Evolutionary conservation across 345 rosid species (phyloP), one percentile per base, ranked within the genome.

Genomic region (Alliaria petiolata): DNA sequence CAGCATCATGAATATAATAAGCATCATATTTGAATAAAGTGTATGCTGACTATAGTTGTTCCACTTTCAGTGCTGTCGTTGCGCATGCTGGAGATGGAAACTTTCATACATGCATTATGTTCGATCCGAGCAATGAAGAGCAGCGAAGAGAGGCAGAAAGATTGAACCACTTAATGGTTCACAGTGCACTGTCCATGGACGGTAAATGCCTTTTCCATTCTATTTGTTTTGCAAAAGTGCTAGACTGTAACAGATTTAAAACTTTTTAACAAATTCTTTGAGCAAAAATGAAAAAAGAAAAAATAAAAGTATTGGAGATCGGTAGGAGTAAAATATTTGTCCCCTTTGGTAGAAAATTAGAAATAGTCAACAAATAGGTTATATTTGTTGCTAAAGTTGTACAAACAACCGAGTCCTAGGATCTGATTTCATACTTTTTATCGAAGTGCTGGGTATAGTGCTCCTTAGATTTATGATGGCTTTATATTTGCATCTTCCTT

Each of bases 21-120:
- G 33, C 49, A 35, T 40, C 54, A 13, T 7, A 33, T 26, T 70
- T 13, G 39, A 35, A 16, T n/a, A 0, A 17, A 50, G 9, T 33
- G 19, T 65, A 34, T 62, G 40, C 42, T 38, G 45, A 53, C 54
- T 53, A 49, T 31, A 39, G 28, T 62, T 62, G 16, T 39, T 52
- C 72, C 59, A 36, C 67, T 70, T 69, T 62, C 85, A 93, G 97
- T 75, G 61, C 95, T 0, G 88, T 93, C 49, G 68, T 93, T 83
- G 96, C 97, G 26, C 98, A 90, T 79, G 98, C 97, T 9, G 97
- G 97, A 60, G 98, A 93, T 79, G 96, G 97, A 40, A 93, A 91
- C 78, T 87, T 93, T 63, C 98, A 93, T 81, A 82, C 88, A 1
- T 74, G 86, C 45, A 79, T 93, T 55, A 81, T 93, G 69, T 93